Conservation (phyloP, 2,329 filamentous ascomycete genomes). For the Teratosphaeria gauchensis region DNA sequence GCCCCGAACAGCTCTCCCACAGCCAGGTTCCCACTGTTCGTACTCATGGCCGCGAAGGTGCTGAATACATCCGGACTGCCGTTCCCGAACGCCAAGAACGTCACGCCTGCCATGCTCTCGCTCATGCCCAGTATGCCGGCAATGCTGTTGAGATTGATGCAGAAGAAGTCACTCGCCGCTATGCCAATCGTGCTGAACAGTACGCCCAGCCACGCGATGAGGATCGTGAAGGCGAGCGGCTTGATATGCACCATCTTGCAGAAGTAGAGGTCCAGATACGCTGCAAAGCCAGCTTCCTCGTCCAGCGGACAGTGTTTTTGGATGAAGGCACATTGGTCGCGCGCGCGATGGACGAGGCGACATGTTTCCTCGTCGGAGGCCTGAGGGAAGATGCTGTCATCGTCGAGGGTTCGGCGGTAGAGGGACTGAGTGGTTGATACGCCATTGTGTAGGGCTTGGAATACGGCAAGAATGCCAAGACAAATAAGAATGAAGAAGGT, state of each 20-base stretch:
- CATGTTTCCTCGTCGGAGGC: conserved; percentile 49
- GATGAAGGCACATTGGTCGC: conserved; percentile 82
- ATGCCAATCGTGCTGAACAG: conserved; percentile 97
- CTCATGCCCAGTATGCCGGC: conserved; percentile 82
- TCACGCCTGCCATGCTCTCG: conserved; percentile 92
- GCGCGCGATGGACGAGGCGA: conserved; percentile 61
- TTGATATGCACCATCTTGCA: conserved; percentile 61
- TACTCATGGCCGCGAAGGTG: conserved; percentile 95
- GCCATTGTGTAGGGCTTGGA: conserved; percentile 20
- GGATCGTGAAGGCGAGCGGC: conserved; percentile 66
- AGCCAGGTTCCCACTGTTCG: conserved; percentile 92
- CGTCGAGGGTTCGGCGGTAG: conserved; percentile 27
- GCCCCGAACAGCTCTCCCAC: conserved; percentile 92
- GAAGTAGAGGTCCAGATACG: conserved; percentile 87
- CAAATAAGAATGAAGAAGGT: conserved; percentile 29
- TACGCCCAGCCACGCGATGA: conserved; percentile 75
- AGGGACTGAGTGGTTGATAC: conserved; percentile 38
- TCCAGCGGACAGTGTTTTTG: conserved; percentile 74
- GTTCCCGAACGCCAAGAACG: conserved; percentile 93
- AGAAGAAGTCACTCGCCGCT: conserved; percentile 96
- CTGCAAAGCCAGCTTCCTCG: conserved; percentile 69
- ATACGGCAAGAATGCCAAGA: conserved; percentile 14
- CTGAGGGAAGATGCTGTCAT: conserved; percentile 15
- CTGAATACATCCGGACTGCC: conserved; percentile 97
- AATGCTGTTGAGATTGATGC: conserved; percentile 90